Percentiles rank a stretch among this genome's conserved stretches.
phyloP scores from a whole-genome alignment of 441 rosid species.

The Erysimum cheiri region DNA sequence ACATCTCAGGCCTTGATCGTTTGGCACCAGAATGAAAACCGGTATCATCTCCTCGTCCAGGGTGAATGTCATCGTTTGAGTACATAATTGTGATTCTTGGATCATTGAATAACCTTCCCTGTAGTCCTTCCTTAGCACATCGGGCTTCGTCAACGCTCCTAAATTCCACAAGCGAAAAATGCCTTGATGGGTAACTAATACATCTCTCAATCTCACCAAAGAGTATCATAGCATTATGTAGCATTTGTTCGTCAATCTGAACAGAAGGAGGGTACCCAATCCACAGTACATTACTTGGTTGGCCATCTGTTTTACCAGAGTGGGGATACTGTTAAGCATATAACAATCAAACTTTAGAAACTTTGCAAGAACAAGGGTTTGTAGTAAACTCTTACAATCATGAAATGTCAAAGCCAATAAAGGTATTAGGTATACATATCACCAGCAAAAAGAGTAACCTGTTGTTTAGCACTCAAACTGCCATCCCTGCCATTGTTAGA shows the following conservation, averaged over 20 bases:
- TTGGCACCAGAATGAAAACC: constrained; percentile 60
- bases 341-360: constrained; percentile 12
- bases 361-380: constrained; percentile 17
- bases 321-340: constrained; percentile 57
- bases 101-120: constrained; percentile 90
- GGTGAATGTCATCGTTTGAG: constrained; percentile 71
- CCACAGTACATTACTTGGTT: constrained; percentile 86
- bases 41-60: constrained; percentile 63
- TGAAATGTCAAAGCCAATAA: constrained; percentile 10
- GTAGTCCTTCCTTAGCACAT: constrained; percentile 92
- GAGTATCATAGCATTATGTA: constrained; percentile 94
- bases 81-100: constrained; percentile 89
- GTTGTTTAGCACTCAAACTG: constrained; percentile 57
- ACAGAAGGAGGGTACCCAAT: constrained; percentile 94
- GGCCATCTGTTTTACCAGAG: constrained; percentile 61
- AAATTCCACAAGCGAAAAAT: constrained; percentile 92
- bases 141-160: constrained; percentile 96
- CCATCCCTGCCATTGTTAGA: constrained; percentile 61
- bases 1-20: constrained; percentile 64
- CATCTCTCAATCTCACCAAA: constrained; percentile 95
- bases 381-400: constrained; percentile 1
- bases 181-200: constrained; percentile 72
- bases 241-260: constrained; percentile 90
- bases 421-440: neutral
- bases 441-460: constrained; percentile 47